Evolutionary conservation across 805 yeast species (phyloP).

Genomic region (Starmerella sirachaensis): DNA sequence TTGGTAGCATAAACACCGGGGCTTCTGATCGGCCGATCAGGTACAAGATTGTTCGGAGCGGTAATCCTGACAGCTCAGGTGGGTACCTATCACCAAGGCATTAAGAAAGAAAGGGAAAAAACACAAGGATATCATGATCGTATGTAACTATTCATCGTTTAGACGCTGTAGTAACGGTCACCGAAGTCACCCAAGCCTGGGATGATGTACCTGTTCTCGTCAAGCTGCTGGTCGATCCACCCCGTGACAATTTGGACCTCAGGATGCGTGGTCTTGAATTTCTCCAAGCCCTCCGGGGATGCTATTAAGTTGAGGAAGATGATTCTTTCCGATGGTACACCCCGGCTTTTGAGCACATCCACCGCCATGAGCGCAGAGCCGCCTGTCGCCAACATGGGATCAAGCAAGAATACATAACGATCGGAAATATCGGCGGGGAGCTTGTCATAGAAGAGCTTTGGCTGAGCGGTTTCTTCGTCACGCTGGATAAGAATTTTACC

Average conservation of each 20-base stretch:
- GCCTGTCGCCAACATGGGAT: slow-evolving; percentile 98
- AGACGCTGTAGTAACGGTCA: slow-evolving; percentile 90
- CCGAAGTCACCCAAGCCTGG: slow-evolving; percentile 99
- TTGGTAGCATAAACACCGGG: slow-evolving; percentile 1
- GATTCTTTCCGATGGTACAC: slow-evolving; percentile 79
- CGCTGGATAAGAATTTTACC: slow-evolving; percentile 96
- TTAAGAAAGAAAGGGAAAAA: too few relatives aligned
- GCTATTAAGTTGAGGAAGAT: slow-evolving; percentile 84
- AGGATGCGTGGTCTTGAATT: slow-evolving; percentile 70
- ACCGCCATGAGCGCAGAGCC: slow-evolving; percentile 97
- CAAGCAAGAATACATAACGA: slow-evolving; percentile 80
- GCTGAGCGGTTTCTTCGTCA: slow-evolving; percentile 93
- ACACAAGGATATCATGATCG: neutral
- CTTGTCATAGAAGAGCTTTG: slow-evolving; percentile 85
- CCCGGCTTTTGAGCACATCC: slow-evolving; percentile 73
- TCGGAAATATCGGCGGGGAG: slow-evolving; percentile 84
- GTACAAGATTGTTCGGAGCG: too few relatives aligned
- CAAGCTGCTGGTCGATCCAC: slow-evolving; percentile 75
- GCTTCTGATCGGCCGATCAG: too few relatives aligned
- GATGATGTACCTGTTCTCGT: slow-evolving; percentile 69
- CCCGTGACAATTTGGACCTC: slow-evolving; percentile 84
- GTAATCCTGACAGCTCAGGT: too few relatives aligned
- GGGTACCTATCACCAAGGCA: too few relatives aligned
- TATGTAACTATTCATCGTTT: slow-evolving; percentile 17
- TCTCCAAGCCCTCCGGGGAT: slow-evolving; percentile 83